A percentile compares a stretch with the other conserved stretches of the same genome.
These are phyloP conservation scores for Gynandropsis gynandra DNA, from an alignment of 345 rosid genomes.

Conservation along the genomic window DNA sequence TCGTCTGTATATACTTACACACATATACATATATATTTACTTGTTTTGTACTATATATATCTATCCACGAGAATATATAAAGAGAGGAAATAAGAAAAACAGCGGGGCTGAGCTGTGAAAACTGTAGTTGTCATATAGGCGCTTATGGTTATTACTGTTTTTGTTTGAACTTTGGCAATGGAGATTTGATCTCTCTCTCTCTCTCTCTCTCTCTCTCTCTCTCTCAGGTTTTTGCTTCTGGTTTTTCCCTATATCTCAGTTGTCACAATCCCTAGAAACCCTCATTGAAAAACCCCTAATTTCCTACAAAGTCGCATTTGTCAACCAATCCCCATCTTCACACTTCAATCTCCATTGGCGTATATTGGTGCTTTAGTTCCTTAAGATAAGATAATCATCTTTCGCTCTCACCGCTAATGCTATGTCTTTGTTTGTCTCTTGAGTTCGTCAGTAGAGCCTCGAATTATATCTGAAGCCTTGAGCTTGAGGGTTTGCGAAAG, in stretches of 20 bases:
- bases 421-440: slow-evolving; percentile 45
- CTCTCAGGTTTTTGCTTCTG: slow-evolving; percentile 30
- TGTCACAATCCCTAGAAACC: slow-evolving; percentile 28
- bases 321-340: slow-evolving; percentile 20
- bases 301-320: slow-evolving; percentile 20
- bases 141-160: slow-evolving; percentile 22
- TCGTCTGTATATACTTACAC: too few species aligned
- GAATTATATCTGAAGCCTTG: neutral
- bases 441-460: slow-evolving; percentile 21
- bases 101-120: too few species aligned
- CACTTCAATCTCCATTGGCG: slow-evolving; percentile 28
- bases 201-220: slow-evolving; percentile 22
- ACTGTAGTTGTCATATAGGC: slow-evolving; percentile 11
- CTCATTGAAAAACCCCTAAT: slow-evolving; percentile 30
- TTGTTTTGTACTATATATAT: too few species aligned
- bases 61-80: too few species aligned
- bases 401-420: slow-evolving; percentile 40
- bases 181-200: slow-evolving; percentile 26
- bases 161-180: slow-evolving; percentile 40
- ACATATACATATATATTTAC: too few species aligned
- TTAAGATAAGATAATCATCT: slow-evolving; percentile 34
- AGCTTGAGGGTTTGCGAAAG: slow-evolving; percentile 39
- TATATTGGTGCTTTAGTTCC: slow-evolving; percentile 21
- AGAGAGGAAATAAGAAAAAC: too few species aligned
- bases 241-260: slow-evolving; percentile 34